Evolutionary conservation across 1,284 basidiomycete genomes (phyloP).

Genomic region (Fomes fomentarius): DNA sequence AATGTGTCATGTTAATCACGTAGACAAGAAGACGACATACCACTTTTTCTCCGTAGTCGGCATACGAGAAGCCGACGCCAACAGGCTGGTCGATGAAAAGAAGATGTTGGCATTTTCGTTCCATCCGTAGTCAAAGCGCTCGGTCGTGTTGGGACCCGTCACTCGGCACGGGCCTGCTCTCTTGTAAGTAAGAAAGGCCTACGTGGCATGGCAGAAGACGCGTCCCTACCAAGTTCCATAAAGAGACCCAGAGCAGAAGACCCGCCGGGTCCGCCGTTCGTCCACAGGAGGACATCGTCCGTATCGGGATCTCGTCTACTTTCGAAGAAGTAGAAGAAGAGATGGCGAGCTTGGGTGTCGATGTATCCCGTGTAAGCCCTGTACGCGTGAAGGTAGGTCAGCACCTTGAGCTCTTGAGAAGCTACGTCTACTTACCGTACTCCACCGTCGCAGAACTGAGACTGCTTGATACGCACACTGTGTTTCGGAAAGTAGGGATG

Average conservation of each 20-base stretch:
- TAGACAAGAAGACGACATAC: conserved; percentile 31
- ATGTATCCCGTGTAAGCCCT: conserved; percentile 56
- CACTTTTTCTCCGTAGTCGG: conserved; percentile 69
- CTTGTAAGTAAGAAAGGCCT: conserved; percentile 47
- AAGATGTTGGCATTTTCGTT: conserved; percentile 71
- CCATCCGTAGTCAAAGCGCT: conserved; percentile 65
- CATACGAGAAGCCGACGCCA: conserved; percentile 72
- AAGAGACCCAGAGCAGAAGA: conserved; percentile 64
- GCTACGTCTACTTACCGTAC: conserved; percentile 19
- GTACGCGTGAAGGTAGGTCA: background rate
- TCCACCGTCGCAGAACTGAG: conserved; percentile 31
- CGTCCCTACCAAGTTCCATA: conserved; percentile 58
- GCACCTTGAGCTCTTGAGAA: too few relatives aligned
- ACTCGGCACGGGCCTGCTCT: conserved; percentile 39
- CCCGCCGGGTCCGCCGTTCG: conserved; percentile 60
- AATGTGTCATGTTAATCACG: background rate
- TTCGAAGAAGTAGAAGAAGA: conserved; percentile 87
- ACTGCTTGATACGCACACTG: conserved; percentile 52
- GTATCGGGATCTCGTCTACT: conserved; percentile 66
- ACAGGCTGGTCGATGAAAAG: conserved; percentile 72
- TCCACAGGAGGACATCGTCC: conserved; percentile 74
- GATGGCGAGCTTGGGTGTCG: conserved; percentile 68
- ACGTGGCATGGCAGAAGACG: conserved; percentile 52
- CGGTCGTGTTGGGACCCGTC: conserved; percentile 43
- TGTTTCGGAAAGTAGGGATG: conserved; percentile 60